Conservation (phyloP, 768 basidiomycete species). For the Obba rivulosa region DNA sequence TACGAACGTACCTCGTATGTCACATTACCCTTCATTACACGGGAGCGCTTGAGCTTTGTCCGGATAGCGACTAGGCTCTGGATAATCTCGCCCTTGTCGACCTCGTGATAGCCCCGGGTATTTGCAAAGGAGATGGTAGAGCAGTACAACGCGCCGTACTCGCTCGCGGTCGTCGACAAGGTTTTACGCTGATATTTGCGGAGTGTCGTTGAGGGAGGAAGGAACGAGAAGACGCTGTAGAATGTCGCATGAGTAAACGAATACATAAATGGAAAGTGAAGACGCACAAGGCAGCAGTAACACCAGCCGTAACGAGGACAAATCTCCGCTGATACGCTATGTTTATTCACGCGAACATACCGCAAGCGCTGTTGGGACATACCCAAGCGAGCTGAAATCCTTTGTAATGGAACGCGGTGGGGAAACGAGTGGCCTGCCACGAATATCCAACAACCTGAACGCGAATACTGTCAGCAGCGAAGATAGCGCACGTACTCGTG, state of each 20-base stretch:
- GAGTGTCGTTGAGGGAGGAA: slow-evolving; percentile 73
- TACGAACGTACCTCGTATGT: slow-evolving; percentile 53
- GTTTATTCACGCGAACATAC: not conserved
- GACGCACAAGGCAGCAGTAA: slow-evolving; percentile 70
- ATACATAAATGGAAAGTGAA: slow-evolving; percentile 12
- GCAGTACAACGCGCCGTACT: slow-evolving; percentile 71
- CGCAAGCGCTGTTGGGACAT: slow-evolving; percentile 7
- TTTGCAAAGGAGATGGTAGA: slow-evolving; percentile 70
- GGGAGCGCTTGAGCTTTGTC: slow-evolving; percentile 62
- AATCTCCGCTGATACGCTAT: slow-evolving; percentile 47
- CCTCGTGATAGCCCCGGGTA: slow-evolving; percentile 36
- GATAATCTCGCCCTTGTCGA: slow-evolving; percentile 50
- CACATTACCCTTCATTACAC: slow-evolving; percentile 50
- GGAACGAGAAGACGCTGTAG: slow-evolving; percentile 58
- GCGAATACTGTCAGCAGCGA: not conserved
- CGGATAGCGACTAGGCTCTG: slow-evolving; percentile 69
- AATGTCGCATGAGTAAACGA: not conserved
- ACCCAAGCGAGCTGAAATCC: slow-evolving; percentile 75
- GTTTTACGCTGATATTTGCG: slow-evolving; percentile 67
- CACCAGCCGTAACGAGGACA: slow-evolving; percentile 64
- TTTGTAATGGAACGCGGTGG: slow-evolving; percentile 43
- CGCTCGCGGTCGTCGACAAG: slow-evolving; percentile 60
- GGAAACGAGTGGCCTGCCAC: slow-evolving; percentile 54
- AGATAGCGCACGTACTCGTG: not conserved
- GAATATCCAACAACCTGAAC: slow-evolving; percentile 67